Evolutionary conservation across 768 basidiomycete species (phyloP).

Genomic region (Naganishia friedmannii): DNA sequence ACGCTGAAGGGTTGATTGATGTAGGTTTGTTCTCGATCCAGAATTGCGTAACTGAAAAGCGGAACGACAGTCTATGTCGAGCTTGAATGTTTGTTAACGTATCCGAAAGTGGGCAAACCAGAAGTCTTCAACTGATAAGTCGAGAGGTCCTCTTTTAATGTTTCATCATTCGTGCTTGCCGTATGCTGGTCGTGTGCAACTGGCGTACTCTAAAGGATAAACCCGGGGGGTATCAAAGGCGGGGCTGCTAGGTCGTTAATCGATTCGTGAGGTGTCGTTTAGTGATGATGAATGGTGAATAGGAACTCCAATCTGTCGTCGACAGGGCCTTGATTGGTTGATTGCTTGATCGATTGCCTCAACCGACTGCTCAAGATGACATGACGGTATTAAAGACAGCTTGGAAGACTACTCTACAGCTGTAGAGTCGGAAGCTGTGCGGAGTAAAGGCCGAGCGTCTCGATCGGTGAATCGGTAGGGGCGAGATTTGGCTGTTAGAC

Average conservation of each 20-base stretch:
- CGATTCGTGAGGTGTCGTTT: slow-evolving; percentile 4
- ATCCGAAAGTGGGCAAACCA: background rate
- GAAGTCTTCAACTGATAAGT: background rate
- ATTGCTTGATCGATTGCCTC: no score
- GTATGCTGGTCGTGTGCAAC: background rate
- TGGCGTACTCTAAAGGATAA: background rate
- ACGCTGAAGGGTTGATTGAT: background rate
- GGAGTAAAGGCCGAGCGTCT: no score
- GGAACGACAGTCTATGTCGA: background rate
- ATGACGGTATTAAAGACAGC: no score
- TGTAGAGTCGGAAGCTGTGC: no score
- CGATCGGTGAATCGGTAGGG: no score
- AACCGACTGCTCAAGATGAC: no score
- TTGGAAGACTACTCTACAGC: no score
- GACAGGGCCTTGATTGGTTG: no score
- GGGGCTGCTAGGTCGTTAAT: background rate
- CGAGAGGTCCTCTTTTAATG: background rate
- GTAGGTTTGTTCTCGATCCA: background rate
- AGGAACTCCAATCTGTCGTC: no score
- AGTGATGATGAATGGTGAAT: no score
- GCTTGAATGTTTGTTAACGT: background rate
- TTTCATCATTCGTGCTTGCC: background rate
- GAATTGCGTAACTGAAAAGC: background rate
- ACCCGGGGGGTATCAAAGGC: background rate
- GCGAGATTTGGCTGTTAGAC: no score